Evolutionary conservation across 257 asterid genomes (phyloP).

Genomic region (Solanum pennellii): DNA sequence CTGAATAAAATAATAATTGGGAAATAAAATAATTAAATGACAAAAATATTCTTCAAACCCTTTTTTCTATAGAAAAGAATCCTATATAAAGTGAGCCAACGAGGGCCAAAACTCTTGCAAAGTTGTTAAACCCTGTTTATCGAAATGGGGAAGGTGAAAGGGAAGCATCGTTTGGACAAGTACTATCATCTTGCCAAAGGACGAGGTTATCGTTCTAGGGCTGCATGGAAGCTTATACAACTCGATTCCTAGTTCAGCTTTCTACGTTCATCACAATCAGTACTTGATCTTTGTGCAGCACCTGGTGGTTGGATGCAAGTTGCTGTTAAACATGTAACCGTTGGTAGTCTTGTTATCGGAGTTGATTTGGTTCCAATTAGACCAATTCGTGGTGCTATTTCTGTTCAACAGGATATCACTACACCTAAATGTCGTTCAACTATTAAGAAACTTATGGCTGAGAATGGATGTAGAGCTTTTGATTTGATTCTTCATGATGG

Average conservation of each 20-base stretch:
- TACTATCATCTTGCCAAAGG: slow-evolving; percentile 75
- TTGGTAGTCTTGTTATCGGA: slow-evolving; percentile 77
- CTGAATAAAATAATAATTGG: too few species aligned
- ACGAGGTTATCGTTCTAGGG: slow-evolving; percentile 83
- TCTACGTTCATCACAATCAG: slow-evolving; percentile 66
- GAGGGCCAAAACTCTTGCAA: background rate
- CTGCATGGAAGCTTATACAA: slow-evolving; percentile 88
- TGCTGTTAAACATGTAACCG: slow-evolving; percentile 61
- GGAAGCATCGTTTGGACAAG: slow-evolving; percentile 81
- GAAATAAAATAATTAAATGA: too few species aligned
- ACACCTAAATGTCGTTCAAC: slow-evolving; percentile 48
- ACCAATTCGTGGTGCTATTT: slow-evolving; percentile 72
- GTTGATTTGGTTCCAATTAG: slow-evolving; percentile 79
- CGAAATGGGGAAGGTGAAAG: slow-evolving; percentile 84
- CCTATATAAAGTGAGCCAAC: background rate
- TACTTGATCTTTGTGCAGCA: slow-evolving; percentile 95
- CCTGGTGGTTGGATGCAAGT: slow-evolving; percentile 99
- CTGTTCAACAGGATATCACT: slow-evolving; percentile 75
- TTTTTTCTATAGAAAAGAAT: too few species aligned
- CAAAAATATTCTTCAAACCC: background rate
- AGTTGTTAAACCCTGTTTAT: background rate
- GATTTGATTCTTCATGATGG: slow-evolving; percentile 90
- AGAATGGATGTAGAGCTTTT: slow-evolving; percentile 56
- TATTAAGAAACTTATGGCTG: slow-evolving; percentile 66
- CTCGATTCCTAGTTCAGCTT: slow-evolving; percentile 60